Percentiles rank a stretch among this genome's conserved stretches.
These are phyloP conservation scores for Leucaena leucocephala DNA, from an alignment of 306 rosid genomes.

Conservation along the genomic window DNA sequence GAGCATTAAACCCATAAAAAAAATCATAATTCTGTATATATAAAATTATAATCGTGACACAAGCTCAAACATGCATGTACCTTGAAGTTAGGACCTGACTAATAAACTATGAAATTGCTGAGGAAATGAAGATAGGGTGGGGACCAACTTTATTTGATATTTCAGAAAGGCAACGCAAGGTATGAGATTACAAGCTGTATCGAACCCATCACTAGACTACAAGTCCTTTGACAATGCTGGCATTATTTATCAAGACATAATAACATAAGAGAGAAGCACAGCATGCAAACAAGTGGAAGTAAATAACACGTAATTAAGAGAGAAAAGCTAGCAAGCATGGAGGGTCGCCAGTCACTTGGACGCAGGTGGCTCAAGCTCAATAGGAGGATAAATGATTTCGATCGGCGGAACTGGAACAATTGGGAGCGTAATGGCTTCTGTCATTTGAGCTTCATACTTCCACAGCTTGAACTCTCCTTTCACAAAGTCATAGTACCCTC, in stretches of 20 bases:
- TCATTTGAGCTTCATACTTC: slow-evolving; percentile 40
- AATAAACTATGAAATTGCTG: background rate
- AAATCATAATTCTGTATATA: background rate
- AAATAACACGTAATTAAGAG: no score
- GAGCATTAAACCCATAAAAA: background rate
- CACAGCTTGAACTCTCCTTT: slow-evolving; percentile 57
- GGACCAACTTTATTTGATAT: background rate
- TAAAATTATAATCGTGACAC: background rate
- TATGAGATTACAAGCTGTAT: no score
- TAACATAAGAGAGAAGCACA: background rate
- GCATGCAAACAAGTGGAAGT: no score
- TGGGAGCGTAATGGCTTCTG: slow-evolving; percentile 21
- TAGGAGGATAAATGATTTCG: no score
- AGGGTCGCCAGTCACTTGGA: no score
- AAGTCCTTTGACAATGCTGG: no score
- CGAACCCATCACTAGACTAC: no score
- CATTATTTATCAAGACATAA: background rate
- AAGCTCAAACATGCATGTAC: background rate
- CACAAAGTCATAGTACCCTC: slow-evolving; percentile 70
- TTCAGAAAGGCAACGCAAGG: no score
- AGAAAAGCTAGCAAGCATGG: no score
- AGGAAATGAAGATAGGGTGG: background rate
- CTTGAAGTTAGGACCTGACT: background rate
- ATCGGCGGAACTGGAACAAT: background rate
- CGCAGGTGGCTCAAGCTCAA: no score